phyloP scores from a whole-genome alignment of 495 filamentous ascomycete species.

The Thermothielavioides terrestris region DNA sequence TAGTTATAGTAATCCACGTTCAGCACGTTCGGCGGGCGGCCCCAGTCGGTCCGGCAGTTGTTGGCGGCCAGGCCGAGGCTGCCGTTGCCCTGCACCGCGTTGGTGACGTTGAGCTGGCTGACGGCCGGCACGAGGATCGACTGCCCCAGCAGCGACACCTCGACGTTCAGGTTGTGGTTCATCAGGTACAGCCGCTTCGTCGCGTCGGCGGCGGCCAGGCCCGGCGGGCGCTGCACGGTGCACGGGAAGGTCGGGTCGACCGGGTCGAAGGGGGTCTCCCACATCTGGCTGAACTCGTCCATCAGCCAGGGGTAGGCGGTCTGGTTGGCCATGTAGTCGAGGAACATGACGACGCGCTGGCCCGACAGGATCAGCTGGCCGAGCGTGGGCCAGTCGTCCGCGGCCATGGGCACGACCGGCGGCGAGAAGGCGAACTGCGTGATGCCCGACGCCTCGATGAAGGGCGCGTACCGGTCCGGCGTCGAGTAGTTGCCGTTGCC shows the following conservation, averaged over 20 bases:
- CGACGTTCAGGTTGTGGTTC: conserved; percentile 84
- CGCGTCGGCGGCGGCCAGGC: conserved; percentile 43
- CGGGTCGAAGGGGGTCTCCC: conserved; percentile 70
- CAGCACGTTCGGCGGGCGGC: conserved; percentile 71
- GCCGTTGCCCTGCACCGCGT: conserved; percentile 54
- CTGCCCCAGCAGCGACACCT: conserved; percentile 52
- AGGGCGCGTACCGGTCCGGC: conserved; percentile 34
- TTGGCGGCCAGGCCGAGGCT: conserved; percentile 62
- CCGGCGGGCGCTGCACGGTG: conserved; percentile 58
- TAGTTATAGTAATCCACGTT: conserved; percentile 84
- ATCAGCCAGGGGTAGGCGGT: conserved; percentile 65
- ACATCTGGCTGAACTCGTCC: conserved; percentile 65
- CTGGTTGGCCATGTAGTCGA: conserved; percentile 81
- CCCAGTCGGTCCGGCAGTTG: conserved; percentile 61
- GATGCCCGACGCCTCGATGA: conserved; percentile 60
- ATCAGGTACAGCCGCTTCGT: conserved; percentile 69
- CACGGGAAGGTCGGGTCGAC: conserved; percentile 57
- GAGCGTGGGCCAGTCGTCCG: conserved; percentile 79
- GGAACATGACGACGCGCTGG: conserved; percentile 44
- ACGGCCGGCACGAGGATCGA: conserved; percentile 69
- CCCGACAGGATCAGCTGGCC: conserved; percentile 63
- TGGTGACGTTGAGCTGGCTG: conserved; percentile 56
- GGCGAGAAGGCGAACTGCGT: conserved; percentile 63
- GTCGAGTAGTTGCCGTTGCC: conserved; percentile 66
- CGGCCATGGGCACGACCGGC: conserved; percentile 53